phyloP scores from a whole-genome alignment of 2,329 filamentous ascomycete species.

The Teratosphaeria zuluensis region DNA sequence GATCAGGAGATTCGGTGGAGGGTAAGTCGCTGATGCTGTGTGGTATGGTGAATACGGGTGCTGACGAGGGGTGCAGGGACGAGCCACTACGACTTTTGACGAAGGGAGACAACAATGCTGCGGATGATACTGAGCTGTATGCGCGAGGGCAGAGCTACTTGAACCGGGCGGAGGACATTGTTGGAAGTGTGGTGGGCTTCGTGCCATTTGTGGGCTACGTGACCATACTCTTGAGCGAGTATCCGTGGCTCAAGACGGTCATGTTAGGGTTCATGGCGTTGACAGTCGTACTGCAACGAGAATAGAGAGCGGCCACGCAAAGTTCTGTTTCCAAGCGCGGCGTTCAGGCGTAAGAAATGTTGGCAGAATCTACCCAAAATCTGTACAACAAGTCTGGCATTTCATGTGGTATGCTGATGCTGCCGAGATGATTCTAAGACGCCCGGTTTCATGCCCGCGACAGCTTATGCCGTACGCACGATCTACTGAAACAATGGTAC shows the following conservation, averaged over 20 bases:
- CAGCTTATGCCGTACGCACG: too few relatives aligned
- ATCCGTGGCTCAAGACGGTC: constrained; percentile 93
- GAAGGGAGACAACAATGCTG: constrained; percentile 93
- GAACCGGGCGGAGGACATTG: constrained; percentile 68
- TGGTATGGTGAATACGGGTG: neutral
- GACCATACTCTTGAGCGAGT: constrained; percentile 87
- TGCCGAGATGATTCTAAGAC: too few relatives aligned
- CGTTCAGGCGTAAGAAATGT: constrained; percentile 3
- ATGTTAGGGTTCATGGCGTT: constrained; percentile 93
- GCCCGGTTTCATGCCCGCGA: too few relatives aligned
- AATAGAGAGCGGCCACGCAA: constrained; percentile 40
- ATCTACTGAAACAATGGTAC: too few relatives aligned
- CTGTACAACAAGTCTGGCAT: neutral
- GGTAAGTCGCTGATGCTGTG: constrained; percentile 32
- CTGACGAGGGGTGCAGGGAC: constrained; percentile 23
- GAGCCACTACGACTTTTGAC: constrained; percentile 63
- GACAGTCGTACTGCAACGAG: constrained; percentile 82
- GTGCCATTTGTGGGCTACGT: constrained; percentile 95
- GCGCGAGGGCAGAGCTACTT: constrained; percentile 80
- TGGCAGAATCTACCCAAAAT: neutral
- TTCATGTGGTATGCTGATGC: neutral
- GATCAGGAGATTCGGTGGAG: constrained; percentile 58
- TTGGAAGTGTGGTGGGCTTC: constrained; percentile 85
- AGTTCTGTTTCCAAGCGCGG: constrained; percentile 6
- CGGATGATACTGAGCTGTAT: constrained; percentile 88